Evolutionary conservation across 352 stramenopile species (phyloP).

Genomic region (Globisporangium ultimum): DNA sequence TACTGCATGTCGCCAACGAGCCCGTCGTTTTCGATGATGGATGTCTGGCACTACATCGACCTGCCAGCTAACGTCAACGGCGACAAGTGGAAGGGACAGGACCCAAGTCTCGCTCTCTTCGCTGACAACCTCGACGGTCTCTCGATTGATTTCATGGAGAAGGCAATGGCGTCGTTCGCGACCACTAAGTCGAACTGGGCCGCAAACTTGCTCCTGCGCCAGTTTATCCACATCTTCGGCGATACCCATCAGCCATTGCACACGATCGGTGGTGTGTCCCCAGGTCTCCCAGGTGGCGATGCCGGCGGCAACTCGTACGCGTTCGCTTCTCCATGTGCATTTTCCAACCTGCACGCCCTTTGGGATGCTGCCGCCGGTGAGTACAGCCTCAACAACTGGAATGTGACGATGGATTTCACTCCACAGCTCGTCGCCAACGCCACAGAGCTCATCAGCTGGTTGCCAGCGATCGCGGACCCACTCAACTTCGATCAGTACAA

Average conservation of each 20-base stretch:
- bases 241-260: constrained; percentile 67
- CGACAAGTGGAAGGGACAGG: constrained; percentile 32
- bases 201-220: constrained; percentile 51
- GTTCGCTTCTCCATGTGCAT: constrained; percentile 42
- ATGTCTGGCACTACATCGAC: constrained; percentile 76
- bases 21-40: constrained; percentile 56
- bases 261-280: constrained; percentile 39
- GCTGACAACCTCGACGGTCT: constrained; percentile 40
- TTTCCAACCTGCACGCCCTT: constrained; percentile 62
- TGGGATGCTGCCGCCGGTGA: constrained; percentile 57
- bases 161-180: constrained; percentile 44
- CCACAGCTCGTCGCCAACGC: constrained; percentile 30
- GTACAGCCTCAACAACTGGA: constrained; percentile 56
- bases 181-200: constrained; percentile 65
- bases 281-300: constrained; percentile 45
- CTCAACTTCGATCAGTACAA: constrained; percentile 43
- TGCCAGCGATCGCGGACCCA: constrained; percentile 27
- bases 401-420: constrained; percentile 17
- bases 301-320: constrained; percentile 56
- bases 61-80: constrained; percentile 56
- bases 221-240: constrained; percentile 72
- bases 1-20: constrained; percentile 29
- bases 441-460: constrained; percentile 36
- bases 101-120: constrained; percentile 43
- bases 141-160: constrained; percentile 39